Evolutionary conservation across 2,329 filamentous ascomycete genomes (phyloP), one percentile per base, ranked within the genome.

Genomic region (Kalaharituber pfeilii): DNA sequence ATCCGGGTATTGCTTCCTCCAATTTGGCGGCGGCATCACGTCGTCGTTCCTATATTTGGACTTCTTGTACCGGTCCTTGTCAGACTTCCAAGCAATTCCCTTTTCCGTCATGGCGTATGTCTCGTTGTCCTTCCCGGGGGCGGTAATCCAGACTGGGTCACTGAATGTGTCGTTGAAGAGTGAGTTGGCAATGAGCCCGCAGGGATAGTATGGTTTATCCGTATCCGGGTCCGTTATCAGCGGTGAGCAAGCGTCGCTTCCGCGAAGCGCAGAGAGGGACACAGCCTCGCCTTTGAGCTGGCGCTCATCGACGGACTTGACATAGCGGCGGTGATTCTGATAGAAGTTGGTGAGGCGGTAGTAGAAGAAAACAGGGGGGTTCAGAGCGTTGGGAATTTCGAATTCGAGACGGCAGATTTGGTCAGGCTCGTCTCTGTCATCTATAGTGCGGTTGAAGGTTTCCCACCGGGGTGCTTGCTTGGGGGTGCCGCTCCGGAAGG

Each of bases 331-430:
- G 67, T 98, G 91, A 67, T 98, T 98, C 70, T 98, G 91, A 72
- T 96, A 96, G 72, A 98, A 98, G 71, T 96, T 94, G 55, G 86
- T 89, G 59, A 98, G 80, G 62, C 84, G 83, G 69, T 98, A 98
- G 73, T 95, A 98, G 69, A 96, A 80, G 57, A 89, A 77, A 9
- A 98, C 84, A 0, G 89, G 87, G 1, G 87, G 78, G 2, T 76
- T 74, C 69, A 98, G 81, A 56, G 80, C 72, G 63, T 89, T 81
- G 1, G 86, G 86, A 7, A 95, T 80, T 30, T 77, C 73, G 69
- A 96, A 94, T 58, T 79, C 74, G 54, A 98, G 69, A 28, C 76
- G 76, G 75, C 91, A 98, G 24, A 74, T 67, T 9, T 68, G 13
- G 61, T 68, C 50, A 62, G 67, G 57, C 69, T 70, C 50, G 71